A percentile compares a stretch with the other conserved stretches of the same genome.
phyloP scores from a whole-genome alignment of 345 rosid genomes.

The Cardamine chenopodiifolia region DNA sequence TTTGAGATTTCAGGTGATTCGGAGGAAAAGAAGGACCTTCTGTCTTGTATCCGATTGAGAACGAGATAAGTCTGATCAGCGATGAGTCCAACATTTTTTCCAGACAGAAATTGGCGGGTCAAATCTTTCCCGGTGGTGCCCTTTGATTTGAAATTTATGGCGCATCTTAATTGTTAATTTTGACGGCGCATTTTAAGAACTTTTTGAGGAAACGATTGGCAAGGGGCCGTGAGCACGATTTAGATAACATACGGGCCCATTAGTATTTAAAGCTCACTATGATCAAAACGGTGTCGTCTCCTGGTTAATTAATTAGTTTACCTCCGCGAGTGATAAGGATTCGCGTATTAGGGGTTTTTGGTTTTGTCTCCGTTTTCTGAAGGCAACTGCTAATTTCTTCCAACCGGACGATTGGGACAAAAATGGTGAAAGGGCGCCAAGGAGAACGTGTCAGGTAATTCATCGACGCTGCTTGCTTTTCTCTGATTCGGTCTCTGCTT shows the following conservation, averaged over 20 bases:
- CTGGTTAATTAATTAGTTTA: background rate
- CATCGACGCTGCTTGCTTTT: background rate
- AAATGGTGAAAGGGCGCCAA: conserved; percentile 87
- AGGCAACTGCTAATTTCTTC: conserved; percentile 16
- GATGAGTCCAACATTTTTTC: conserved; percentile 36
- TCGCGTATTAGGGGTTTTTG: background rate
- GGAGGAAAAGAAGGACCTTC: conserved; percentile 49
- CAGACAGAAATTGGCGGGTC: conserved; percentile 37
- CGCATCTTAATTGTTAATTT: background rate
- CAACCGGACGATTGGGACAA: conserved; percentile 9
- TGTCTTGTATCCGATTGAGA: conserved; percentile 50
- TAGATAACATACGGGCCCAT: background rate
- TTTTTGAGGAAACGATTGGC: background rate
- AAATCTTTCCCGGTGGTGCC: background rate
- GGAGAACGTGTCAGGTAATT: conserved; percentile 83
- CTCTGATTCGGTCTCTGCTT: background rate
- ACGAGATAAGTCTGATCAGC: conserved; percentile 50
- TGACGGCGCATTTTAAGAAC: conserved; percentile 13
- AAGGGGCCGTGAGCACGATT: background rate
- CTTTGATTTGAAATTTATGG: conserved; percentile 13
- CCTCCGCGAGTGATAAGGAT: background rate
- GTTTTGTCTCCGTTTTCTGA: conserved; percentile 16
- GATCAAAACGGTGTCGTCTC: background rate
- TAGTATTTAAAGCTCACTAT: too few relatives aligned
- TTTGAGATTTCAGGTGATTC: background rate